A percentile compares a stretch with the other conserved stretches of the same genome.
These are phyloP conservation scores for Debaryomyces coudertii DNA, from an alignment of 1,139 yeast genomes.

Conservation along the genomic window DNA sequence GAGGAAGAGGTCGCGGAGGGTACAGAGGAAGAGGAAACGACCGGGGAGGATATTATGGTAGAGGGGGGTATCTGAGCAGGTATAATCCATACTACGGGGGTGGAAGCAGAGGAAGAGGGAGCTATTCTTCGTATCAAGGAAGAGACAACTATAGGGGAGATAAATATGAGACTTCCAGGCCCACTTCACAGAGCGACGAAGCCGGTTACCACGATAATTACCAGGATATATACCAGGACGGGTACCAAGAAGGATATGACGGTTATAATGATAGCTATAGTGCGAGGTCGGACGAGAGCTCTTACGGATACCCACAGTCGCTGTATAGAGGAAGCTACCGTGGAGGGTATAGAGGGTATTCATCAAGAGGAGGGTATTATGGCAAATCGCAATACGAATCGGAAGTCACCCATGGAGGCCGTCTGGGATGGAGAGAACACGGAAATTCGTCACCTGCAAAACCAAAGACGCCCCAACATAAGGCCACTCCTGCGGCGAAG, in stretches of 20 bases:
- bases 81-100: slow-evolving; percentile 10
- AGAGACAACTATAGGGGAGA: slow-evolving; percentile 11
- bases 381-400: slow-evolving; percentile 2
- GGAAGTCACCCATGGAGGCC: not conserved
- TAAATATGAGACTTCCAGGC: slow-evolving; percentile 4
- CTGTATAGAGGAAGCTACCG: slow-evolving; percentile 8
- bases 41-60: slow-evolving; percentile 10
- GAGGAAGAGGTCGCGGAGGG: slow-evolving; percentile 18
- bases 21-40: slow-evolving; percentile 14
- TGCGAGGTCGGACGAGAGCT: slow-evolving; percentile 24
- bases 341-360: slow-evolving; percentile 1
- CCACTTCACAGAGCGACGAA: slow-evolving; percentile 8
- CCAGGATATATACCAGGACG: slow-evolving; percentile 17
- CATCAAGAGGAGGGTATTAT: slow-evolving; percentile 1
- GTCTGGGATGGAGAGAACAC: not conserved
- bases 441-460: slow-evolving; percentile 4
- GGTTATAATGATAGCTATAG: slow-evolving; percentile 29
- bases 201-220: slow-evolving; percentile 13
- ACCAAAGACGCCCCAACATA: slow-evolving; percentile 3
- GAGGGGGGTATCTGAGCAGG: slow-evolving; percentile 12
- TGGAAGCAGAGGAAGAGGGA: slow-evolving; percentile 10
- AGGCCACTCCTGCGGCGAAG: slow-evolving; percentile 10
- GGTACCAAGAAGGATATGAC: slow-evolving; percentile 20
- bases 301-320: slow-evolving; percentile 4
- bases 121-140: slow-evolving; percentile 8